Evolutionary conservation across 2,329 filamentous ascomycete genomes (phyloP), one percentile per base, ranked within the genome.

Genomic region (Phyllosticta paracitricarpa): DNA sequence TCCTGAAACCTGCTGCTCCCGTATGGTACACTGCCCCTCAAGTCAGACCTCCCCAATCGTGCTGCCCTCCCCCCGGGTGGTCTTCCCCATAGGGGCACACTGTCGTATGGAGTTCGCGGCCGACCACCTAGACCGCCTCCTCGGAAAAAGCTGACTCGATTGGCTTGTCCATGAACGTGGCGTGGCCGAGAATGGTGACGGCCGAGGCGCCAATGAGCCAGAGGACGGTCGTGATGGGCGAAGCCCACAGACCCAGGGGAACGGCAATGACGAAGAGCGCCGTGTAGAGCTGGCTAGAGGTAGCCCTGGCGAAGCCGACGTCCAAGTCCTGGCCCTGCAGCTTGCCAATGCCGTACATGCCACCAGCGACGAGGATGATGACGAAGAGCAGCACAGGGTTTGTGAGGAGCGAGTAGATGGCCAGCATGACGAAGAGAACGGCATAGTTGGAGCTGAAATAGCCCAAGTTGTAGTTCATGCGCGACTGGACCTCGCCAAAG

Each of bases 141-240:
- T 95, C 94, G 84, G 93, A 97, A 97, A 99, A 99, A 97, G 92
- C 92, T 92, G 95, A 93, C 87, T 97, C 94, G 82, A 97, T 96
- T 63, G 93, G 93, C 84, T 96, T 97, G 76, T 97, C 93, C 88
- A 97, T 87, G 74, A 97, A 85, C 65, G 91, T 84, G 68, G 94
- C 94, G 79, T 99, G 94, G 77, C 94, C 94, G 67, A 97, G 81
- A 68, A 97, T 95, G 74, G 87, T 89, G 74, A 97, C 91, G 75
- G 91, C 92, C 68, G 89, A 93, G 69, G 94, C 94, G 74, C 94
- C 94, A 72, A 97, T 91, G 73, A 99, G 84, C 94, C 94, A 97
- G 69, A 97, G 85, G 69, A 92, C 83, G 58, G 91, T 95, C 70
- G 83, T 76, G 75, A 97, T 86, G 64, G 91, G 91, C 65, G 89